Conservation (phyloP, 1,139 yeast species). For the Diutina mesorugosa region DNA sequence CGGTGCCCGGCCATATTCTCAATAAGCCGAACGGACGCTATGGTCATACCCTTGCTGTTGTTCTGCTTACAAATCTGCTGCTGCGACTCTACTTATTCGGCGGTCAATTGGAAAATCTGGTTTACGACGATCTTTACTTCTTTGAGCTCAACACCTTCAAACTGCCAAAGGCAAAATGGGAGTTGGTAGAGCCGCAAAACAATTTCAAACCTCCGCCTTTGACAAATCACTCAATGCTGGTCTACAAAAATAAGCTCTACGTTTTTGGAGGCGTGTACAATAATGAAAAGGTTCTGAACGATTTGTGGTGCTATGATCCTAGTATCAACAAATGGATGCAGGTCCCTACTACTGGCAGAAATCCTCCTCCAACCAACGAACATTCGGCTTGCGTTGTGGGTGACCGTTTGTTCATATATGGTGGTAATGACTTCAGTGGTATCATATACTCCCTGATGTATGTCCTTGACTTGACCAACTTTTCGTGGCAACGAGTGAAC, state of each 20-base stretch:
- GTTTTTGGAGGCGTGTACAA: constrained; percentile 89
- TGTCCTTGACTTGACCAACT: constrained; percentile 64
- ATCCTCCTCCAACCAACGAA: constrained; percentile 84
- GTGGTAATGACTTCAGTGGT: constrained; percentile 80
- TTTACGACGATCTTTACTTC: constrained; percentile 72
- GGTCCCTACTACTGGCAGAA: constrained; percentile 36
- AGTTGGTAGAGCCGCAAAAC: constrained; percentile 43
- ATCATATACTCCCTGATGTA: constrained; percentile 54
- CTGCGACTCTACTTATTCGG: constrained; percentile 81
- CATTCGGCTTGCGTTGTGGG: constrained; percentile 78
- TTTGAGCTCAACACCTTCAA: constrained; percentile 87
- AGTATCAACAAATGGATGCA: constrained; percentile 53
- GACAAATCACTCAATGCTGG: constrained; percentile 82
- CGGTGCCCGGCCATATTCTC: constrained; percentile 74
- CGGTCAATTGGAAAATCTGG: constrained; percentile 85
- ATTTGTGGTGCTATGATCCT: constrained; percentile 78
- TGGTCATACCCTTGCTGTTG: constrained; percentile 69
- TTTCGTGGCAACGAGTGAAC: constrained; percentile 61
- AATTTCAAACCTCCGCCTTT: constrained; percentile 73
- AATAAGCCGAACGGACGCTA: constrained; percentile 85
- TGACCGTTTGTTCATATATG: constrained; percentile 74
- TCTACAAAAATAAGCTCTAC: constrained; percentile 68
- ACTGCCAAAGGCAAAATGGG: constrained; percentile 79
- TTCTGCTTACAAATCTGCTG: constrained; percentile 50
- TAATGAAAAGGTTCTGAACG: constrained; percentile 61